Base-by-base conservation (phyloP, 1,139 yeast genomes). In the Blastobotrys petasosporus region DNA sequence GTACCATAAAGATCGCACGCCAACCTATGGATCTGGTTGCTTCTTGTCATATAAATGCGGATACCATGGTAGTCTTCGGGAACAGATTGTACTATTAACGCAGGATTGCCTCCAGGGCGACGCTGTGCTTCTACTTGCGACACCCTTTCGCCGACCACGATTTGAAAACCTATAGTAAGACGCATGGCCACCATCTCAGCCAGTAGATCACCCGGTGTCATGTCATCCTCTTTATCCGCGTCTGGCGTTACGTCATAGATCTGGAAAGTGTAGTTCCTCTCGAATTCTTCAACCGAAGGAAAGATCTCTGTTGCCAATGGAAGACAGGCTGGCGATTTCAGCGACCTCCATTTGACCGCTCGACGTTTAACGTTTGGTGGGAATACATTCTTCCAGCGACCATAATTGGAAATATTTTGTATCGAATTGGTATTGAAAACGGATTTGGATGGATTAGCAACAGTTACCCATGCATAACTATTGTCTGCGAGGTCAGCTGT, bases 251-350 rank as follows among this genome's bases (percentile, higher is more conserved):
- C 77, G 37, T 79, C 83, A 59, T 85, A 85, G 13, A 78, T 71
- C 53, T 78, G 84, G 45, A 78, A 75, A 6, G 65, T 59, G 52
- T 67, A 72, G 46, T 66, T 61, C 11, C 59, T 56, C 20, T 62
- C 59, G 47, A 90, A 79, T 51, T 85, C 92, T 6, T 73, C 69
- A 4, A 72, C 67, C 0, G 81, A 66, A 0, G 97, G 97, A 58
- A 90, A 87, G 7, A 82, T 72, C 1, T 84, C 77, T 0, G 94
- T 80, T 1, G 86, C 80, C 0, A 84, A 70, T 0, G 99, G 99
- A 20, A 94, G 68, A 3, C 95, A 82, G 0, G 97, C 97, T 0
- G 99, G 99, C 0, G 96, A 80, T 32, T 87, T 84, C 46, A 94
- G 73, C 0, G 97, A 90, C 48, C 86, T 76, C 98, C 98, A 94